phyloP scores from a whole-genome alignment of 192 early-diverging fungal species.

The Podila epicladia region DNA sequence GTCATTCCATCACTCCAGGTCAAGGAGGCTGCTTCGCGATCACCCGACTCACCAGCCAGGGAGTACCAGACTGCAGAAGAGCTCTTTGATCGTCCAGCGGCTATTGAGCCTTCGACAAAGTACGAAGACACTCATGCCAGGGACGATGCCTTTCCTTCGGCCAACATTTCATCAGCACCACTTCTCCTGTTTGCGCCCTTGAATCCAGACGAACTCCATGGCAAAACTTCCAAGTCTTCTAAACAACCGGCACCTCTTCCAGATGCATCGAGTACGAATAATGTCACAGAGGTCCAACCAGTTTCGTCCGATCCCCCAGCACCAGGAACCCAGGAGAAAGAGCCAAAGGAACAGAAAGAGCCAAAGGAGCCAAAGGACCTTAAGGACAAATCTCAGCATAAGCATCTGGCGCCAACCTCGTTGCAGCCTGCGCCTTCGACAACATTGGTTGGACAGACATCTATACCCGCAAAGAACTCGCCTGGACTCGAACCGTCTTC shows the following conservation, averaged over 20 bases:
- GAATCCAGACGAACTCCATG: slow-evolving; percentile 35
- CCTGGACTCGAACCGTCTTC: no score
- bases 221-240: slow-evolving; percentile 10
- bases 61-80: slow-evolving; percentile 48
- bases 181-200: slow-evolving; percentile 42
- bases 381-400: background rate
- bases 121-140: slow-evolving; percentile 15
- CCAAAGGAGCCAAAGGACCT: background rate
- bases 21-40: slow-evolving; percentile 26
- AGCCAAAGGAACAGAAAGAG: background rate
- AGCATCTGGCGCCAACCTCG: background rate
- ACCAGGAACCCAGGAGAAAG: background rate
- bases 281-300: background rate
- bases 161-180: slow-evolving; percentile 7
- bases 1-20: slow-evolving; percentile 47
- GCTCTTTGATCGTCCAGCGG: slow-evolving; percentile 44
- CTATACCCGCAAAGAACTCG: background rate
- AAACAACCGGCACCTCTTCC: background rate
- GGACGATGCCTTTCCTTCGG: slow-evolving; percentile 35
- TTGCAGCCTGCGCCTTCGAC: background rate
- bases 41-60: slow-evolving; percentile 14
- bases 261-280: background rate
- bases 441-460: background rate
- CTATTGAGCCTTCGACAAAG: slow-evolving; percentile 26
- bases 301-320: background rate